A percentile compares a stretch with the other conserved stretches of the same genome.
Evolutionary conservation across 257 asterid genomes (phyloP).

Genomic region (Jacaranda mimosifolia): DNA sequence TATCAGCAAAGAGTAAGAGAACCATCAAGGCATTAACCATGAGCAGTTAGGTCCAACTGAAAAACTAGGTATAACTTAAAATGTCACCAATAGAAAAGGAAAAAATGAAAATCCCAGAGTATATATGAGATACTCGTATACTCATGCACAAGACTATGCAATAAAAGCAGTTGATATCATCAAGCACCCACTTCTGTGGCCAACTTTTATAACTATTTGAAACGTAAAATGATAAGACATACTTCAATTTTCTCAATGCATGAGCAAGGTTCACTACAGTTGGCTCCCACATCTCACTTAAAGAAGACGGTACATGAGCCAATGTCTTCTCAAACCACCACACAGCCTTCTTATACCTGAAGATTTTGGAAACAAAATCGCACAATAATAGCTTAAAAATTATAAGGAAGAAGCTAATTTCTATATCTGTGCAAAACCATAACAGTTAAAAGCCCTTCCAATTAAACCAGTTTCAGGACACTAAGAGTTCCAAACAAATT

Average conservation of each 20-base stretch:
- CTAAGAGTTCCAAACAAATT: background rate
- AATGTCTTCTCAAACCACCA: constrained; percentile 94
- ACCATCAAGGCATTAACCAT: too few relatives aligned
- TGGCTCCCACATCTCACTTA: constrained; percentile 97
- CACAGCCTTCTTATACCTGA: constrained; percentile 87
- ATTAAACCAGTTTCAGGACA: background rate
- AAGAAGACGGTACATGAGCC: constrained; percentile 82
- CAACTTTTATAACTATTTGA: background rate
- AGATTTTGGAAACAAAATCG: constrained; percentile 29
- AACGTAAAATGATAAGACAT: constrained; percentile 33
- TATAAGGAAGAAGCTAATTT: background rate
- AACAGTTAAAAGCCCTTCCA: background rate
- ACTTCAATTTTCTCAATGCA: constrained; percentile 89
- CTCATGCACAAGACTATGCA: background rate
- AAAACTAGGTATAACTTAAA: background rate
- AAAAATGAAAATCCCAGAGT: constrained; percentile 9
- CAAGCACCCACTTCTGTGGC: constrained; percentile 15
- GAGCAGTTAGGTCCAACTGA: too few relatives aligned
- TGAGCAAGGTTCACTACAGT: constrained; percentile 97
- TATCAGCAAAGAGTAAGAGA: too few relatives aligned
- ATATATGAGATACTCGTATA: background rate
- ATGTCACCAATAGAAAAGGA: background rate
- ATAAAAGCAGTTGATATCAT: background rate
- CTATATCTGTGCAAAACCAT: too few relatives aligned
- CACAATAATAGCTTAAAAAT: background rate